A percentile compares a stretch with the other conserved stretches of the same genome.
These are phyloP conservation scores for Arthroderma sp. DNA, from an alignment of 2,329 filamentous ascomycete species.

Conservation along the genomic window DNA sequence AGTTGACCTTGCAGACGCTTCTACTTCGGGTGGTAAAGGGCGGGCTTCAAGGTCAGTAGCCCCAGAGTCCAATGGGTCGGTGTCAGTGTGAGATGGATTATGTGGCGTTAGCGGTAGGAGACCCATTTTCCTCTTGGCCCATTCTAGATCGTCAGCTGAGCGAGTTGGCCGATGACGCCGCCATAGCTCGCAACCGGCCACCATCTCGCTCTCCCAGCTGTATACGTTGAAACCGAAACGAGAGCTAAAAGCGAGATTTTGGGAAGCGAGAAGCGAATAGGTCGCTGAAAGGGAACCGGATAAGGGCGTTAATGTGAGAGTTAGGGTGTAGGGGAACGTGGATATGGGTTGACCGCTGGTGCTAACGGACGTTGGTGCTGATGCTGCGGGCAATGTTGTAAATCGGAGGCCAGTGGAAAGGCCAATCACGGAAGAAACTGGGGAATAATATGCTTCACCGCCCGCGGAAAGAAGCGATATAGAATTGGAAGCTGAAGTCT, in stretches of 20 bases:
- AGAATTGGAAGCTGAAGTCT: slow-evolving; percentile 41
- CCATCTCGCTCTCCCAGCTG: slow-evolving; percentile 91
- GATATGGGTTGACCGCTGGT: slow-evolving; percentile 31
- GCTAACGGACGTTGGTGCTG: slow-evolving; percentile 6
- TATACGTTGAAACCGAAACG: slow-evolving; percentile 96
- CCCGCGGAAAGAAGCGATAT: slow-evolving; percentile 77
- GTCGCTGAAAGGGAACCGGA: slow-evolving; percentile 88
- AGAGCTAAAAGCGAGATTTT: slow-evolving; percentile 71
- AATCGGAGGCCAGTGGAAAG: slow-evolving; percentile 82
- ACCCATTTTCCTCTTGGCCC: slow-evolving; percentile 31
- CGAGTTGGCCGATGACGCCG: slow-evolving; percentile 35
- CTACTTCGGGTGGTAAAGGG: not conserved
- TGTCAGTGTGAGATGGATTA: not conserved
- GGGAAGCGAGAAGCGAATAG: slow-evolving; percentile 80
- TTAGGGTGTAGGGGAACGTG: slow-evolving; percentile 86
- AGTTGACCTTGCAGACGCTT: slow-evolving; percentile 38
- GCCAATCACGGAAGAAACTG: slow-evolving; percentile 84
- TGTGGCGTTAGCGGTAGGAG: slow-evolving; percentile 4
- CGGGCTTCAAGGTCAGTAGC: too few relatives aligned
- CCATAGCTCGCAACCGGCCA: slow-evolving; percentile 88
- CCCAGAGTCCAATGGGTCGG: too few relatives aligned
- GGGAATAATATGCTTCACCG: slow-evolving; percentile 88
- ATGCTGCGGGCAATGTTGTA: slow-evolving; percentile 58
- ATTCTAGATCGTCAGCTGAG: slow-evolving; percentile 27
- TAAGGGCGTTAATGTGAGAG: slow-evolving; percentile 80